These are phyloP conservation scores for Diversispora epigaea DNA, from an alignment of 192 early-diverging fungal genomes.

Conservation along the genomic window DNA sequence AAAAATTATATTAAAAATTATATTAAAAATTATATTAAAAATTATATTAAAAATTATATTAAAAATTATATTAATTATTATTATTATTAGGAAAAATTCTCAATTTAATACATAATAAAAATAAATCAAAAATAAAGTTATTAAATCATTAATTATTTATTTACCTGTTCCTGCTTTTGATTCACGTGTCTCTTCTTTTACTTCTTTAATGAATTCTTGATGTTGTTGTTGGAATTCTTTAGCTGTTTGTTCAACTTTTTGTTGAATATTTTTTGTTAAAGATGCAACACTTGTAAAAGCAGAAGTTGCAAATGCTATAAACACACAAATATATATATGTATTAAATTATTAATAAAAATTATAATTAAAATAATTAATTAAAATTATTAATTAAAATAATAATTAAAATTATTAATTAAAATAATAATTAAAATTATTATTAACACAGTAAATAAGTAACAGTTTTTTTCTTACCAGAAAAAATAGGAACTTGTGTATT, in stretches of 20 bases:
- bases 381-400: neutral
- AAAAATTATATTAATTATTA: neutral
- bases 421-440: neutral
- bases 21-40: slow-evolving; percentile 10
- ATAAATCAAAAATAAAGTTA: neutral
- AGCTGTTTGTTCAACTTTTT: slow-evolving; percentile 36
- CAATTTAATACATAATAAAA: no score
- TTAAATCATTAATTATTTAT: neutral
- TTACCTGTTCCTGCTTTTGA: slow-evolving; percentile 45
- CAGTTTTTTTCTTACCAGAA: neutral
- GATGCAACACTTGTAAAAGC: slow-evolving; percentile 27
- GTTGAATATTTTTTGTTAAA: slow-evolving; percentile 20
- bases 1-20: neutral
- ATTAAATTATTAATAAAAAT: neutral
- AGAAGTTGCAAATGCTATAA: slow-evolving; percentile 23
- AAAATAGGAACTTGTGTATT: slow-evolving; percentile 17
- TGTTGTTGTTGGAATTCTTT: slow-evolving; percentile 48
- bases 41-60: slow-evolving; percentile 16
- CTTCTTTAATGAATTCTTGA: slow-evolving; percentile 50
- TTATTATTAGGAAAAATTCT: neutral
- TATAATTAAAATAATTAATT: neutral
- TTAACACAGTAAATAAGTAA: neutral
- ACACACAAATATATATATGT: no score
- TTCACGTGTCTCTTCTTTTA: slow-evolving; percentile 40
- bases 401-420: neutral